A percentile compares a stretch with the other conserved stretches of the same genome.
These are phyloP conservation scores for Microbotryum violaceum DNA, from an alignment of 1,284 basidiomycete genomes.

Conservation along the genomic window DNA sequence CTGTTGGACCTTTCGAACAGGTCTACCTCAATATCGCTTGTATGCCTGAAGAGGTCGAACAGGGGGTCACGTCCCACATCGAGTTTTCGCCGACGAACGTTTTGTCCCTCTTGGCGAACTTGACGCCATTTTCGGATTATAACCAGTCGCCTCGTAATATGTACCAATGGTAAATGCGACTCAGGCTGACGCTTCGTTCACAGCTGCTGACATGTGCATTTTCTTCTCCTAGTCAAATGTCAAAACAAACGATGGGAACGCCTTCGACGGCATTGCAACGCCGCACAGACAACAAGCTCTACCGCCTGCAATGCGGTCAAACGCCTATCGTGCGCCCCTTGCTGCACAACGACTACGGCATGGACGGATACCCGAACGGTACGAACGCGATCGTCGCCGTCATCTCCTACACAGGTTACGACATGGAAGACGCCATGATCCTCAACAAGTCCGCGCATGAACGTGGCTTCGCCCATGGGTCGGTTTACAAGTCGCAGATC, in stretches of 20 bases:
- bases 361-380: constrained; percentile 97
- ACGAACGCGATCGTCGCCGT: constrained; percentile 98
- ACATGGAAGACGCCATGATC: constrained; percentile 99
- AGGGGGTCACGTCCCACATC: constrained; percentile 69
- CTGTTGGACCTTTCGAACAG: constrained; percentile 94
- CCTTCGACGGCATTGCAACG: constrained; percentile 83
- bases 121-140: constrained; percentile 76
- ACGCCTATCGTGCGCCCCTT: constrained; percentile 88
- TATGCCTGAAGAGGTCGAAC: constrained; percentile 78
- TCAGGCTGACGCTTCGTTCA: background rate
- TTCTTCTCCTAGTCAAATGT: constrained; percentile 61
- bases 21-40: constrained; percentile 99
- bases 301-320: constrained; percentile 90
- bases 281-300: constrained; percentile 97
- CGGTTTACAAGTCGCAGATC: constrained; percentile 91
- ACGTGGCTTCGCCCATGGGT: constrained; percentile 93
- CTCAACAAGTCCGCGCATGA: constrained; percentile 98
- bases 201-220: constrained; percentile 32
- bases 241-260: constrained; percentile 99
- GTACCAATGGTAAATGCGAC: constrained; percentile 47
- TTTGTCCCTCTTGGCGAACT: constrained; percentile 63
- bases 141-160: constrained; percentile 65
- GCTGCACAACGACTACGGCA: constrained; percentile 91
- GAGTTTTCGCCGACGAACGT: constrained; percentile 94
- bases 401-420: constrained; percentile 99